Evolutionary conservation across 495 filamentous ascomycete species (phyloP).

Genomic region (Annulohypoxylon bovei): DNA sequence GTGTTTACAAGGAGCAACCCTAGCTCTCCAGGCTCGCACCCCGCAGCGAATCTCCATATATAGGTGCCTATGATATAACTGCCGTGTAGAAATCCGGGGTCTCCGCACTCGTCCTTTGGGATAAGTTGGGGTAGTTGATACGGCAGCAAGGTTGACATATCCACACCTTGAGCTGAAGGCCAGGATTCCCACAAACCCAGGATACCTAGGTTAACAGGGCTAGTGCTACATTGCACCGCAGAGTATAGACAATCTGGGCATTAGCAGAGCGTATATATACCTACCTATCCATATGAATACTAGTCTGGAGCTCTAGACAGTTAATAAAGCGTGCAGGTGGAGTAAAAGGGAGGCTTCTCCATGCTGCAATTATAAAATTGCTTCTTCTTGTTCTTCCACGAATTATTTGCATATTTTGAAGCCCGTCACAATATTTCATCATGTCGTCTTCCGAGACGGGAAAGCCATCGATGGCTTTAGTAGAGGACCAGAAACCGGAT

Average conservation of each 20-base stretch:
- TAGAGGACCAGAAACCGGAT: constrained; percentile 16
- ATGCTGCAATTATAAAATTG: not conserved
- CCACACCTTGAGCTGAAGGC: constrained; percentile 2
- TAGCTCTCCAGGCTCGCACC: not conserved
- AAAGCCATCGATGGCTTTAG: constrained; percentile 13
- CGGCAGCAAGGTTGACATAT: not conserved
- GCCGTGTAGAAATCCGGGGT: constrained; percentile 28
- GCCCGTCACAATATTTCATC: not conserved
- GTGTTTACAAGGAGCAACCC: not conserved
- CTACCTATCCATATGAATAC: not conserved
- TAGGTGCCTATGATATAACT: constrained; percentile 17
- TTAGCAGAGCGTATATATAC: not conserved
- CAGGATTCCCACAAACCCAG: not conserved
- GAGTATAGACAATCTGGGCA: not conserved
- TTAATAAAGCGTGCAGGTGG: not conserved
- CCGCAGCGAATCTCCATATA: not conserved
- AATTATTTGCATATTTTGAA: not conserved
- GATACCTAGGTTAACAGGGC: not conserved
- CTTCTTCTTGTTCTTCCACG: not conserved
- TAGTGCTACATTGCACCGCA: not conserved
- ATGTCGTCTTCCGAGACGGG: constrained; percentile 30
- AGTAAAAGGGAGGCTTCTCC: not conserved
- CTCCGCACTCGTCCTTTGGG: constrained; percentile 14
- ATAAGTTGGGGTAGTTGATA: constrained; percentile 18
- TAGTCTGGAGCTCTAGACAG: not conserved